phyloP scores from a whole-genome alignment of 306 rosid genomes.

The barrel medic (Medicago truncatula) region DNA sequence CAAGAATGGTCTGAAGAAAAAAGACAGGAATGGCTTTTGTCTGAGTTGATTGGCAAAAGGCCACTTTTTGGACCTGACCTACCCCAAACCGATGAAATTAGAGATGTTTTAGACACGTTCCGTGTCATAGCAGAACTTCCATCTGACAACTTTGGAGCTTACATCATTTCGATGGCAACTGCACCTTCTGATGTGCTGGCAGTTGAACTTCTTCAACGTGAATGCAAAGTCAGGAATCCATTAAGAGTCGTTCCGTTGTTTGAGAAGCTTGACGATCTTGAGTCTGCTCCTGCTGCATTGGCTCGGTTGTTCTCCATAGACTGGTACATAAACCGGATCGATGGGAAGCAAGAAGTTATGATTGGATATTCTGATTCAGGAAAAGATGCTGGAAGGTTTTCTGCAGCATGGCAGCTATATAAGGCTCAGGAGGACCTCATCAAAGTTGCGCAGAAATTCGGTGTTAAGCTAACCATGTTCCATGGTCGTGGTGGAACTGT shows the following conservation, averaged over 20 bases:
- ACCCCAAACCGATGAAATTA: slow-evolving; percentile 88
- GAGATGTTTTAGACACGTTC: slow-evolving; percentile 84
- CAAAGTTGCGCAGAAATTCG: slow-evolving; percentile 79
- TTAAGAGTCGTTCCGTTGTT: slow-evolving; percentile 94
- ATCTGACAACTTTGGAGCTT: slow-evolving; percentile 91
- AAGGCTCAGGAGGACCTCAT: slow-evolving; percentile 98
- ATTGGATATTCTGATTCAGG: slow-evolving; percentile 98
- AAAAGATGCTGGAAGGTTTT: slow-evolving; percentile 95
- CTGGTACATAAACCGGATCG: slow-evolving; percentile 79
- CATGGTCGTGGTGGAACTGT: slow-evolving; percentile 99
- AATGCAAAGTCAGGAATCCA: slow-evolving; percentile 78
- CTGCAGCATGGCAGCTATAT: slow-evolving; percentile 97
- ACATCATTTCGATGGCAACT: slow-evolving; percentile 98
- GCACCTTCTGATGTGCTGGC: slow-evolving; percentile 95
- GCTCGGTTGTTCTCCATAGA: slow-evolving; percentile 85
- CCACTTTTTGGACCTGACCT: slow-evolving; percentile 96
- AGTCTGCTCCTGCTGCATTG: slow-evolving; percentile 94
- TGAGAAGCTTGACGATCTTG: slow-evolving; percentile 93
- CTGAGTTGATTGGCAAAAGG: slow-evolving; percentile 86
- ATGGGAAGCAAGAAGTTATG: slow-evolving; percentile 99
- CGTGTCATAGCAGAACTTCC: slow-evolving; percentile 93
- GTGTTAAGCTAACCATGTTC: slow-evolving; percentile 96
- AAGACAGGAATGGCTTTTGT: slow-evolving; percentile 90
- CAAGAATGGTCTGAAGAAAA: slow-evolving; percentile 91
- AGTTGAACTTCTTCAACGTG: slow-evolving; percentile 91